phyloP scores from a whole-genome alignment of 805 yeast species.

The Pichia nanzhaoensis region DNA sequence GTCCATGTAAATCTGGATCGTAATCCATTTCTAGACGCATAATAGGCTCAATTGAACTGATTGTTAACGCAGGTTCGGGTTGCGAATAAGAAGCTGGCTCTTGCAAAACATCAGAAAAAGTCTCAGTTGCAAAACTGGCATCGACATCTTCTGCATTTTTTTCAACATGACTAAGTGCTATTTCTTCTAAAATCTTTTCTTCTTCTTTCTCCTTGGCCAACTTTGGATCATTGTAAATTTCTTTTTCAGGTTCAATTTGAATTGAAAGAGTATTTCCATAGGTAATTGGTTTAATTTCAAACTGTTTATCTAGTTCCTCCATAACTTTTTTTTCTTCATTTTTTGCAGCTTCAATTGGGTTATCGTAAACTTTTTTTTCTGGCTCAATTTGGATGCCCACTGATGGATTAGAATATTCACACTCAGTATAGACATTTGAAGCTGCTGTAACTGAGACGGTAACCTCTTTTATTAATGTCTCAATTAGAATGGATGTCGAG shows the following conservation, averaged over 20 bases:
- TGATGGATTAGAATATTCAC: too few relatives aligned
- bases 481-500: constrained; percentile 3
- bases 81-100: not conserved
- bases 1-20: too few relatives aligned
- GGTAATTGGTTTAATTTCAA: not conserved
- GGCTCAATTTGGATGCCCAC: constrained; percentile 8
- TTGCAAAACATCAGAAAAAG: not conserved
- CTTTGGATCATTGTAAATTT: not conserved
- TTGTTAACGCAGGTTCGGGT: not conserved
- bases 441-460: not conserved
- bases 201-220: constrained; percentile 3
- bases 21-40: too few relatives aligned
- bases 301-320: not conserved
- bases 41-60: too few relatives aligned
- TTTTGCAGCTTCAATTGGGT: not conserved
- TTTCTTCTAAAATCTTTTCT: not conserved
- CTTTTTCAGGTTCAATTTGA: not conserved
- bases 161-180: not conserved
- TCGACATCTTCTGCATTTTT: not conserved
- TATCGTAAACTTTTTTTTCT: not conserved
- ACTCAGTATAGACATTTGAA: not conserved
- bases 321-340: not conserved
- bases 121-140: not conserved
- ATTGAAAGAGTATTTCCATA: not conserved
- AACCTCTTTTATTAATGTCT: constrained; percentile 2